These are phyloP conservation scores for Trichoderma erinaceum DNA, from an alignment of 495 filamentous ascomycete species.

Conservation along the genomic window DNA sequence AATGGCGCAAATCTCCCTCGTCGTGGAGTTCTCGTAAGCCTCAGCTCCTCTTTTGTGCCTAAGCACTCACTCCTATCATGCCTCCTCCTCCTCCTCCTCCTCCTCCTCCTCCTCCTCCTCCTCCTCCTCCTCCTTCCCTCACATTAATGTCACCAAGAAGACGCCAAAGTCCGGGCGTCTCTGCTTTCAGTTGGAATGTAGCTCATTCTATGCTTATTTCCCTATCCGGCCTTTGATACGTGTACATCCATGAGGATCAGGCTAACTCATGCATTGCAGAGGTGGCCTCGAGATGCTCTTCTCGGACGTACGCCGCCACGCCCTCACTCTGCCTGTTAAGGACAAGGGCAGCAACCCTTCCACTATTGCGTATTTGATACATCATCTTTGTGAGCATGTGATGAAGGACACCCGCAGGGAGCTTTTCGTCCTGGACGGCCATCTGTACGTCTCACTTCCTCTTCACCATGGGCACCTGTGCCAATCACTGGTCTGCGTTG, in stretches of 20 bases:
- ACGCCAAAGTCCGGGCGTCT: not conserved
- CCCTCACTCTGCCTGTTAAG: conserved; percentile 58
- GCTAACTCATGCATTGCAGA: conserved; percentile 36
- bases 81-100: not conserved
- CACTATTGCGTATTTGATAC: conserved; percentile 71
- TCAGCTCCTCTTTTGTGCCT: conserved; percentile 13
- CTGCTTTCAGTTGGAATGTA: not conserved
- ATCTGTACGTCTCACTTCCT: conserved; percentile 59
- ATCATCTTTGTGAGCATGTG: conserved; percentile 70
- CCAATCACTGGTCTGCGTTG: not conserved
- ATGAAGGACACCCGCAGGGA: conserved; percentile 86
- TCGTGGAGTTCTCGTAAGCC: conserved; percentile 71
- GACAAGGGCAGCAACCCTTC: conserved; percentile 51
- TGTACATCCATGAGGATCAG: conserved; percentile 3
- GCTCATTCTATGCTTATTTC: conserved; percentile 17
- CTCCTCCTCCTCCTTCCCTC: not conserved
- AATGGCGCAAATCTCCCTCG: conserved; percentile 39
- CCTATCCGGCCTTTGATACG: conserved; percentile 15
- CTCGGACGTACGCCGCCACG: conserved; percentile 67
- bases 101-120: not conserved
- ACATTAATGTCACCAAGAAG: not conserved
- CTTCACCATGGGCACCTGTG: not conserved
- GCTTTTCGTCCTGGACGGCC: conserved; percentile 79
- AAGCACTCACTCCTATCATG: conserved; percentile 4
- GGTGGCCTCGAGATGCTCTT: conserved; percentile 97